Evolutionary conservation across 2,329 filamentous ascomycete species (phyloP).

Genomic region (Monosporascus sp.): DNA sequence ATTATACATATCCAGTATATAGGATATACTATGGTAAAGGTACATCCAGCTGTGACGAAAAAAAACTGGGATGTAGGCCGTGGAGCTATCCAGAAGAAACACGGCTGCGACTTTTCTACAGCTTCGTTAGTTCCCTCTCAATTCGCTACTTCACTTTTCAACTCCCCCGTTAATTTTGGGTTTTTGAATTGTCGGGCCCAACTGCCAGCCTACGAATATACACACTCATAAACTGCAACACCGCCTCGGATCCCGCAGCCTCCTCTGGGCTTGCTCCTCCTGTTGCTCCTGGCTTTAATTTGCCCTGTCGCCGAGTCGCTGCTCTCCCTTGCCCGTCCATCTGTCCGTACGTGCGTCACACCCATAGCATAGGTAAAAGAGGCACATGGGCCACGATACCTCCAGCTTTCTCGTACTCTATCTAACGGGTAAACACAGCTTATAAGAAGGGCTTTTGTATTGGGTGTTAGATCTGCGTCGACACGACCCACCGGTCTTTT

Average conservation of each 20-base stretch:
- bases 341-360: too few relatives aligned
- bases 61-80: background rate
- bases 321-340: too few relatives aligned
- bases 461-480: background rate
- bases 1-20: too few relatives aligned
- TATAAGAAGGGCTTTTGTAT: too few relatives aligned
- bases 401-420: too few relatives aligned
- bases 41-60: too few relatives aligned
- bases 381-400: too few relatives aligned
- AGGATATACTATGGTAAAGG: too few relatives aligned
- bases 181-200: background rate
- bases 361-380: too few relatives aligned
- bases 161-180: background rate
- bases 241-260: background rate
- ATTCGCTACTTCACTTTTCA: background rate
- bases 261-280: conserved; percentile 1
- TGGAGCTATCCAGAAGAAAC: background rate
- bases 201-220: background rate
- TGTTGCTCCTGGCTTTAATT: background rate
- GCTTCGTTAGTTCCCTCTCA: background rate
- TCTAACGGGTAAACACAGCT: too few relatives aligned
- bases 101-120: background rate
- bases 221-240: background rate
- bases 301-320: too few relatives aligned
- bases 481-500: background rate